Percentiles rank a stretch among this genome's conserved stretches.
Conservation (phyloP, 75 land plant genomes). For the Sequoia sempervirens region DNA sequence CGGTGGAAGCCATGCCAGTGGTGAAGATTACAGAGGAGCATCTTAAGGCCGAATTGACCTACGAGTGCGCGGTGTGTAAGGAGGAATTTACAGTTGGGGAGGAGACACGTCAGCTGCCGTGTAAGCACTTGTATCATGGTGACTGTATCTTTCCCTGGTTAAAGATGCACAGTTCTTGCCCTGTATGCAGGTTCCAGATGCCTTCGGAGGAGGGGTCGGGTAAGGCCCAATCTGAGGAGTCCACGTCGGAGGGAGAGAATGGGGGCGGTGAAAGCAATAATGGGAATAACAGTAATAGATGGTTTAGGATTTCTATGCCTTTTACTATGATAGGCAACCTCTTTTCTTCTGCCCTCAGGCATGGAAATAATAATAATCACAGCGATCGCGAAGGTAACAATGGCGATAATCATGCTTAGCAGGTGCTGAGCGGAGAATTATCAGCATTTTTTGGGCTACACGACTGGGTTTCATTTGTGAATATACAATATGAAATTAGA, state of each 20-base stretch:
- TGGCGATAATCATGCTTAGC: background rate
- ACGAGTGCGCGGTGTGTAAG: slow-evolving; percentile 35
- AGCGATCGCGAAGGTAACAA: too few species aligned
- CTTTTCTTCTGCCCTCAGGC: background rate
- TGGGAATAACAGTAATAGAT: background rate
- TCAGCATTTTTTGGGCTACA: background rate
- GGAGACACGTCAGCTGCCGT: slow-evolving; percentile 41
- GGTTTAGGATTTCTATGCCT: background rate
- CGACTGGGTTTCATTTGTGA: background rate
- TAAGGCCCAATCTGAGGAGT: slow-evolving; percentile 8
- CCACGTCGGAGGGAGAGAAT: background rate
- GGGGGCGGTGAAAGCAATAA: background rate
- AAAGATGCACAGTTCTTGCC: slow-evolving; percentile 41
- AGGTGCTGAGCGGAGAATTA: background rate
- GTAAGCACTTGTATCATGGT: slow-evolving; percentile 38
- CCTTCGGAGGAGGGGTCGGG: slow-evolving; percentile 18
- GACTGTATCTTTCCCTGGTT: slow-evolving; percentile 47
- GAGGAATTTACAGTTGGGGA: slow-evolving; percentile 23
- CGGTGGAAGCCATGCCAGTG: slow-evolving; percentile 32
- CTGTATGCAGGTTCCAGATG: slow-evolving; percentile 36
- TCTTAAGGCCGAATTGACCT: slow-evolving; percentile 8
- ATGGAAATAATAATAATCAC: background rate
- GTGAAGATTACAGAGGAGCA: slow-evolving; percentile 20
- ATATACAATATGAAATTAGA: background rate
- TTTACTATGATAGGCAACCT: background rate